Conservation (phyloP, 1,284 basidiomycete species). For the Paramarasmius palmivorus region DNA sequence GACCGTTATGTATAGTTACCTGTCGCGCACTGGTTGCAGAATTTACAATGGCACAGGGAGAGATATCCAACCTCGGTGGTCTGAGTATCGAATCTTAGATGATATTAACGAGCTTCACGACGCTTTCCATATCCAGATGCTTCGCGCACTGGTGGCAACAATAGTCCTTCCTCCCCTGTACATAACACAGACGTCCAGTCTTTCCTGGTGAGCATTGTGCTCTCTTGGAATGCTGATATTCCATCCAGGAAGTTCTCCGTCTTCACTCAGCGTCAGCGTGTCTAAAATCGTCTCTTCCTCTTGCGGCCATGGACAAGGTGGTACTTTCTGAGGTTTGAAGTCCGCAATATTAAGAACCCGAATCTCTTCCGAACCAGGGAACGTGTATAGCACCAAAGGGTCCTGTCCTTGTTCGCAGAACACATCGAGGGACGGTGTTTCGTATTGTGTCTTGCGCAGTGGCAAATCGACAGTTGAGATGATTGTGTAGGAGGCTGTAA, state of each 20-base stretch:
- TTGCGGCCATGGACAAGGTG: slow-evolving; percentile 16
- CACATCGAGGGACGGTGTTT: slow-evolving; percentile 37
- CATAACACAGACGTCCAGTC: slow-evolving; percentile 34
- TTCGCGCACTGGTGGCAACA: slow-evolving; percentile 38
- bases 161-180: slow-evolving; percentile 44
- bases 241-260: slow-evolving; percentile 4
- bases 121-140: slow-evolving; percentile 40
- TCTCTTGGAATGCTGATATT: background rate
- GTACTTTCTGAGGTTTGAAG: slow-evolving; percentile 35
- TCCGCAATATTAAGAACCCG: slow-evolving; percentile 48
- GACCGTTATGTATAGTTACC: slow-evolving; percentile 7
- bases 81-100: too few relatives aligned
- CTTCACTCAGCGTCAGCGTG: background rate
- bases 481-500: slow-evolving; percentile 61
- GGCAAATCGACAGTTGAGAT: slow-evolving; percentile 51
- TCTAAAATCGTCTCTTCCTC: slow-evolving; percentile 4
- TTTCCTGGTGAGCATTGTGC: background rate
- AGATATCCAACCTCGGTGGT: too few relatives aligned
- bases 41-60: slow-evolving; percentile 4
- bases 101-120: background rate
- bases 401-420: slow-evolving; percentile 46
- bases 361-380: slow-evolving; percentile 41
- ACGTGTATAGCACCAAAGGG: slow-evolving; percentile 47
- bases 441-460: slow-evolving; percentile 32
- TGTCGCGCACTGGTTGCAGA: slow-evolving; percentile 15